phyloP scores from a whole-genome alignment of 2,329 filamentous ascomycete genomes.

The Alternaria sp. region DNA sequence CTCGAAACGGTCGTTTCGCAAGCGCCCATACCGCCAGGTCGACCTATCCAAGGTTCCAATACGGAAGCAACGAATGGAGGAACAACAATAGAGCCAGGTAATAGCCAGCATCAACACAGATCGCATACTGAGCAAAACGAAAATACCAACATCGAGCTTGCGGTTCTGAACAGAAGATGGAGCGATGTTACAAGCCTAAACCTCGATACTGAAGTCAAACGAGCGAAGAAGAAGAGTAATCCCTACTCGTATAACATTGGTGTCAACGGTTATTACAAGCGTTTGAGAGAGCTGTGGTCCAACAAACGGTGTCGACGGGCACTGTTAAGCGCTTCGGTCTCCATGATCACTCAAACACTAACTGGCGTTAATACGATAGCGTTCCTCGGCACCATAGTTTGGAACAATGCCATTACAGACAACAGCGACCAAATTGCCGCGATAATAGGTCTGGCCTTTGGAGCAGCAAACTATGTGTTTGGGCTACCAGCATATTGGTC shows the following conservation, averaged over 20 bases:
- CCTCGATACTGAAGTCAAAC: conserved; percentile 9
- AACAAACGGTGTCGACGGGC: conserved; percentile 31
- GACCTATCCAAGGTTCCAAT: accelerated
- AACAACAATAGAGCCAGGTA: not conserved
- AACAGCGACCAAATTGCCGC: conserved; percentile 16
- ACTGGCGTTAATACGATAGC: conserved; percentile 26
- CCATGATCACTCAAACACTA: conserved; percentile 30
- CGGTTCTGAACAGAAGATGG: not conserved
- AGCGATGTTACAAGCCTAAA: conserved; percentile 21
- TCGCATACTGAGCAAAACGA: not conserved
- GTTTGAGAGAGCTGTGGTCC: conserved; percentile 23
- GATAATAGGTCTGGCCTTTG: conserved; percentile 29
- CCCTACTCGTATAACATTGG: conserved; percentile 33
- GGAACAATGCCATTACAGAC: conserved; percentile 14
- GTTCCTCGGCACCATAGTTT: conserved; percentile 28
- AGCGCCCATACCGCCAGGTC: not conserved
- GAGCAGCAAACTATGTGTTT: conserved; percentile 29
- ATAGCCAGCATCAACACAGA: not conserved
- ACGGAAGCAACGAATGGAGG: not conserved
- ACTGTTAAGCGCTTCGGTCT: conserved; percentile 22
- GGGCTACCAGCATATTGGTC: conserved; percentile 32
- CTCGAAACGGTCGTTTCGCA: not conserved
- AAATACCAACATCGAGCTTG: conserved; percentile 10
- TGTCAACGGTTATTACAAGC: conserved; percentile 31
- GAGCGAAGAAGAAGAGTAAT: conserved; percentile 12